These are phyloP conservation scores for Pyrenula aspistea DNA, from an alignment of 495 filamentous ascomycete genomes.

Conservation along the genomic window DNA sequence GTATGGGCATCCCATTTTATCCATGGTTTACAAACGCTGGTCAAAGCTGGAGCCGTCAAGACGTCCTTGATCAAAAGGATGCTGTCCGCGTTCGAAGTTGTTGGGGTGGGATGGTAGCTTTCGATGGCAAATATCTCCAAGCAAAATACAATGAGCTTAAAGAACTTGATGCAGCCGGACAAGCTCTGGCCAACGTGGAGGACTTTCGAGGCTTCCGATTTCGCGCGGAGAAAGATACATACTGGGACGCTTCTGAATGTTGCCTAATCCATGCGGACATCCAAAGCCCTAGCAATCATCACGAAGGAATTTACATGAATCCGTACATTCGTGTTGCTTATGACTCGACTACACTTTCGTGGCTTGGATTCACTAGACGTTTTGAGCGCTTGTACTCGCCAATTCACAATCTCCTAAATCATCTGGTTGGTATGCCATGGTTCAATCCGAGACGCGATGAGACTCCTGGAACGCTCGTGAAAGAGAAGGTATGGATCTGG, in stretches of 20 bases:
- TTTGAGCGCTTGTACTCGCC: constrained; percentile 47
- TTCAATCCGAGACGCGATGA: constrained; percentile 46
- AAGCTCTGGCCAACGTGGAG: background rate
- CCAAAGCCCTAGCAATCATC: constrained; percentile 28
- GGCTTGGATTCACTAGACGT: constrained; percentile 40
- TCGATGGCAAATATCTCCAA: constrained; percentile 57
- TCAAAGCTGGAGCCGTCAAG: constrained; percentile 38
- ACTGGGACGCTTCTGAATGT: constrained; percentile 71
- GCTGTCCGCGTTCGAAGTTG: constrained; percentile 65
- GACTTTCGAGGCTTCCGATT: constrained; percentile 39
- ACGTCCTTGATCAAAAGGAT: constrained; percentile 50
- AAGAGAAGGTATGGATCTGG: constrained; percentile 41
- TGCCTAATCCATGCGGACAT: constrained; percentile 67
- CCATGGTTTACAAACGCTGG: constrained; percentile 60
- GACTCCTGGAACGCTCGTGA: constrained; percentile 36
- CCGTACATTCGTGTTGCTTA: constrained; percentile 64
- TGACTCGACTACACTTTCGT: constrained; percentile 34
- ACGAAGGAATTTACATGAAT: constrained; percentile 56
- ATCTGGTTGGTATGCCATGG: constrained; percentile 39
- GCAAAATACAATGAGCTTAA: background rate
- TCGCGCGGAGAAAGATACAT: constrained; percentile 48
- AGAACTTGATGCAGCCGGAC: background rate
- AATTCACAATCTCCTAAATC: constrained; percentile 41
- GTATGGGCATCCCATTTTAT: constrained; percentile 58
- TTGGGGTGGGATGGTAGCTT: constrained; percentile 75